A percentile compares a stretch with the other conserved stretches of the same genome.
These are phyloP conservation scores for Kappamyces sp. DNA, from an alignment of 192 early-diverging fungal genomes.

Conservation along the genomic window DNA sequence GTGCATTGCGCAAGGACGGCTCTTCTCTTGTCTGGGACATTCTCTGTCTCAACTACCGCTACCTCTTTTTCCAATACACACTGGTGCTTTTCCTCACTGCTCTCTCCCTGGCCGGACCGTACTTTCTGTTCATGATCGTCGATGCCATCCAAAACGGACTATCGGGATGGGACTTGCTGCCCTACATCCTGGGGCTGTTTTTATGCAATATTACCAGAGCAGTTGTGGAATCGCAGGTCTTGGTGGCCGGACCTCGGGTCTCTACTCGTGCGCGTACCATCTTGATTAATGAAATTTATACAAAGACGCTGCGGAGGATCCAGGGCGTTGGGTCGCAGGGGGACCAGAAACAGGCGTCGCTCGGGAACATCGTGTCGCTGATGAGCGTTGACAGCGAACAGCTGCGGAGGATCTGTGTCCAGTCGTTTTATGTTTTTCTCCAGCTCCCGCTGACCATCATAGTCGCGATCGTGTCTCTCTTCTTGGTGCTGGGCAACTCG, in stretches of 20 bases:
- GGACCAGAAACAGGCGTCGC: conserved; percentile 21
- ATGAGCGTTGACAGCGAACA: conserved; percentile 27
- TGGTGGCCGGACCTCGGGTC: conserved; percentile 27
- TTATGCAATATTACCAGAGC: conserved; percentile 17
- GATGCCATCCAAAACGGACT: conserved; percentile 17
- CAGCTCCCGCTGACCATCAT: conserved; percentile 16
- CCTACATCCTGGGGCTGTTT: conserved; percentile 37
- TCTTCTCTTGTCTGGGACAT: conserved; percentile 2
- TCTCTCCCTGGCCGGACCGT: conserved; percentile 28
- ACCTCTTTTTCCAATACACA: conserved; percentile 4
- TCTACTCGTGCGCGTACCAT: conserved; percentile 15
- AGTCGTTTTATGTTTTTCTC: not conserved
- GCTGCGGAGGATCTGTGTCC: conserved; percentile 6
- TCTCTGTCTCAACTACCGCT: conserved; percentile 11
- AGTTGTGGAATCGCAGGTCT: conserved; percentile 38
- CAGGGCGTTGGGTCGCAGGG: conserved; percentile 13
- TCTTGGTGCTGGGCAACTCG: conserved; percentile 23
- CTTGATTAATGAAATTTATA: conserved; percentile 29
- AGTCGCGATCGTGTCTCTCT: conserved; percentile 19
- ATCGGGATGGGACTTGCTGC: not conserved
- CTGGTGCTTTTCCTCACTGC: conserved; percentile 4
- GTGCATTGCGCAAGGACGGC: conserved; percentile 2
- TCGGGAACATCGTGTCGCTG: conserved; percentile 44
- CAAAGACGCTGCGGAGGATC: conserved; percentile 29
- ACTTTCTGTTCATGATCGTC: conserved; percentile 43